Evolutionary conservation across 495 filamentous ascomycete genomes (phyloP).

Genomic region (Penicillium desertorum): DNA sequence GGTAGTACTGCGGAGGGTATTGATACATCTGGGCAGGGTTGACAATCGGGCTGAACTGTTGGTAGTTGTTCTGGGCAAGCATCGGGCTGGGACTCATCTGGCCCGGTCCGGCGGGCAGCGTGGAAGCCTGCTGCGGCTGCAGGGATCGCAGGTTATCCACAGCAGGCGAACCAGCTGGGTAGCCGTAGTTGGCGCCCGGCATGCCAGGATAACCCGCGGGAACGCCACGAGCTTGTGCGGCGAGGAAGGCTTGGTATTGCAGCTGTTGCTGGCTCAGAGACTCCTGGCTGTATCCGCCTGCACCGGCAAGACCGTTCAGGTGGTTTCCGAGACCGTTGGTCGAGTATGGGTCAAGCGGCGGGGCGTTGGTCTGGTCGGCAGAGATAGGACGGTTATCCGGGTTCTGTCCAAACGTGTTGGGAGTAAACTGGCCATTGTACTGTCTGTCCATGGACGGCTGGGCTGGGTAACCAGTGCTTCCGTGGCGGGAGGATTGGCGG

Average conservation of each 20-base stretch:
- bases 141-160: slow-evolving; percentile 47
- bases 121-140: slow-evolving; percentile 35
- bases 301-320: slow-evolving; percentile 28
- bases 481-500: slow-evolving; percentile 50
- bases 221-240: slow-evolving; percentile 46
- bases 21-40: slow-evolving; percentile 52
- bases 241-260: slow-evolving; percentile 48
- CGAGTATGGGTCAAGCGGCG: slow-evolving; percentile 46
- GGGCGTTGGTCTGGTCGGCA: slow-evolving; percentile 41
- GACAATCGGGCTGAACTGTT: slow-evolving; percentile 50
- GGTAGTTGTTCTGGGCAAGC: slow-evolving; percentile 46
- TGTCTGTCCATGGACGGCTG: slow-evolving; percentile 49
- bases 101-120: slow-evolving; percentile 37
- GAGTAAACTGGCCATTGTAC: slow-evolving; percentile 45
- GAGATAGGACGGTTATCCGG: slow-evolving; percentile 41
- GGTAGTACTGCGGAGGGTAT: slow-evolving; percentile 52
- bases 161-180: slow-evolving; percentile 39
- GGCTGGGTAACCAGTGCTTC: slow-evolving; percentile 41
- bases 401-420: slow-evolving; percentile 38
- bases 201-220: slow-evolving; percentile 44
- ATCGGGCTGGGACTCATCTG: slow-evolving; percentile 45
- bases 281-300: slow-evolving; percentile 42
- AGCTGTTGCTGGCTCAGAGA: slow-evolving; percentile 45
- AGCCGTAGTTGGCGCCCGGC: slow-evolving; percentile 40
- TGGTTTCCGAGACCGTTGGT: slow-evolving; percentile 35